Base-by-base conservation (phyloP, 2,329 filamentous ascomycete genomes). In the Exophiala dermatitidis region DNA sequence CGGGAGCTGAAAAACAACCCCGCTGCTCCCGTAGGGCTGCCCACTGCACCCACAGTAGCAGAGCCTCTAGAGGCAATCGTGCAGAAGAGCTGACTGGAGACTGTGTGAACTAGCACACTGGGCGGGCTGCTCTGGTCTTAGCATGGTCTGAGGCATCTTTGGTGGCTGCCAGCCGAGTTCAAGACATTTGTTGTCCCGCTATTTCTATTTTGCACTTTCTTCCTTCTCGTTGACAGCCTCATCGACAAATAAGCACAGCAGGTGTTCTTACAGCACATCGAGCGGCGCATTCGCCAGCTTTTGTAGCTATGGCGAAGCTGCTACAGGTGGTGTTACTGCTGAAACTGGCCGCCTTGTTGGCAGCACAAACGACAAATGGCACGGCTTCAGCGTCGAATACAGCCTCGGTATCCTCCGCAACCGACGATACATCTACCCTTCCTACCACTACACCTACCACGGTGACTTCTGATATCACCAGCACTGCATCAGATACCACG, bases 1-100 rank as follows among this genome's bases (percentile, higher is more conserved):
- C 34, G 47, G 32, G 44, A 57, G 54, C 54, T 57, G 54, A 54
- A 54, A 57, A 52, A 49, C 34, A 46, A 48, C 54, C 38, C 54
- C 51, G 50, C 46, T 46, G 43, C 44, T 29, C 45, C 32, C 19
- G 40, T 54, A 57, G 40, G 50, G 54, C 54, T 55, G 49, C 48
- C 52, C 46, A 48, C 38, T 6, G 44, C 32, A 36, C 45, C n/a
- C n/a, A 47, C 34, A 40, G 36, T 46, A 28, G n/a, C 12, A 26
- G 38, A 41, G 38, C 12, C 38, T 41, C 3, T 41, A 28, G 12
- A 41, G 28, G 36, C 46, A 46, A 29, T 46, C 37, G 45, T 52
- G 54, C 54, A 57, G 54, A 37, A 38, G 10, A 50, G 9, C 44
- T 44, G 31, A 48, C 54, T 32, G 31, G 36, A 32, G 19, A 19